Conservation (phyloP, 148 eudicot species). For the Camellia sinensis region DNA sequence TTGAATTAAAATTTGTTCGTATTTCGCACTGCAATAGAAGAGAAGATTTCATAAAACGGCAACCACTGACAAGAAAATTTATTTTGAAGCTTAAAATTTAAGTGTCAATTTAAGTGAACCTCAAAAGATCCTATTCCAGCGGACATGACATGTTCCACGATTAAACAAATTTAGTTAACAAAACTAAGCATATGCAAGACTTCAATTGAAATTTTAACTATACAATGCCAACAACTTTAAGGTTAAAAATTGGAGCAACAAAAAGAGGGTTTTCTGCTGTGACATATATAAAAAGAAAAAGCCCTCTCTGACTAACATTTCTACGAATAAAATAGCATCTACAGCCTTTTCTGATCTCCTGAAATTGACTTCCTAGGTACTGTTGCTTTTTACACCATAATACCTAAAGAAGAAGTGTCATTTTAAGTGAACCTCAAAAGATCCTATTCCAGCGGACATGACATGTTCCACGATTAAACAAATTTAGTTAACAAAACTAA, state of each 20-base stretch:
- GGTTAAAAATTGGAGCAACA: slow-evolving; percentile 4
- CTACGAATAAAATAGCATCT: slow-evolving; percentile 10
- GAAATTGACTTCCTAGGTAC: neutral
- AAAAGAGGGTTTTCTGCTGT: neutral
- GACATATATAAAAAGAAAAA: neutral
- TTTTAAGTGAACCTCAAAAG: neutral
- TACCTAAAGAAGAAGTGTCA: too few species aligned
- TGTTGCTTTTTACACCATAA: neutral
- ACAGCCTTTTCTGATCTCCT: neutral
- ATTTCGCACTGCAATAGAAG: too few species aligned
- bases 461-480: neutral
- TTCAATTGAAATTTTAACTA: neutral
- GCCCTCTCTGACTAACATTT: neutral
- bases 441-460: neutral
- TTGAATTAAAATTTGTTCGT: too few species aligned
- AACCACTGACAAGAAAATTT: too few species aligned
- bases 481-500: neutral
- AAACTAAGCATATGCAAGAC: neutral
- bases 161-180: neutral
- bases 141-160: neutral
- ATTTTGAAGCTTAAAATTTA: neutral
- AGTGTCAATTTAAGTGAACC: neutral
- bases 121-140: neutral
- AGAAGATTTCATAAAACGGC: too few species aligned
- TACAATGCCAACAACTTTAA: neutral